These are phyloP conservation scores for Psilocybe sp. DNA, from an alignment of 768 basidiomycete genomes.

Conservation along the genomic window DNA sequence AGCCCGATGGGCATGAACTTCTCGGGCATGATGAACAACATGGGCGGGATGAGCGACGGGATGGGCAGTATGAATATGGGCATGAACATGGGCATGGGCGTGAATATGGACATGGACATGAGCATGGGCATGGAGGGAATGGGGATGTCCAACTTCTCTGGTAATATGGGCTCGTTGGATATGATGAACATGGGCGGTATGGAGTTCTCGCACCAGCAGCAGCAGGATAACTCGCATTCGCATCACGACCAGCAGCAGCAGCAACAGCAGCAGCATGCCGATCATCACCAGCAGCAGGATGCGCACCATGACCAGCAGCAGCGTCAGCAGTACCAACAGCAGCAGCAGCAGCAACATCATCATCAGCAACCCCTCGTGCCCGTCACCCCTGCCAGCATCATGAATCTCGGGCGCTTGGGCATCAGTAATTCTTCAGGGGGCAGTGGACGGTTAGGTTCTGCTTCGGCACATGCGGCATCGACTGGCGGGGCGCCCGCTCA, in stretches of 20 bases:
- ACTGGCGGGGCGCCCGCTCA: not conserved
- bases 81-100: conserved; percentile 11
- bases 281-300: conserved; percentile 5
- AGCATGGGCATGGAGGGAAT: conserved; percentile 7
- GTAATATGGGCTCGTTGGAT: conserved; percentile 8
- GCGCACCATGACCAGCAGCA: conserved; percentile 7
- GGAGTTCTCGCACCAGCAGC: conserved; percentile 12
- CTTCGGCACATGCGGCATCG: not conserved
- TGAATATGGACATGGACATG: conserved; percentile 8
- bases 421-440: conserved; percentile 25
- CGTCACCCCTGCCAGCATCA: conserved; percentile 88
- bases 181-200: conserved; percentile 14
- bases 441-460: conserved; percentile 10
- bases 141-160: conserved; percentile 1
- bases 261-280: conserved; percentile 2
- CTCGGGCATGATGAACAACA: conserved; percentile 7
- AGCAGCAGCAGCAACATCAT: conserved; percentile 6
- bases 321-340: conserved; percentile 7
- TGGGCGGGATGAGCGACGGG: conserved; percentile 1
- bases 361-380: conserved; percentile 50
- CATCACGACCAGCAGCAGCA: conserved; percentile 7
- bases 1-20: conserved; percentile 3
- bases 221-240: not conserved
- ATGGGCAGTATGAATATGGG: conserved; percentile 5
- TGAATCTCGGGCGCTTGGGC: conserved; percentile 77